Evolutionary conservation across 805 yeast species (phyloP).

Genomic region (Clavispora phyllophila): DNA sequence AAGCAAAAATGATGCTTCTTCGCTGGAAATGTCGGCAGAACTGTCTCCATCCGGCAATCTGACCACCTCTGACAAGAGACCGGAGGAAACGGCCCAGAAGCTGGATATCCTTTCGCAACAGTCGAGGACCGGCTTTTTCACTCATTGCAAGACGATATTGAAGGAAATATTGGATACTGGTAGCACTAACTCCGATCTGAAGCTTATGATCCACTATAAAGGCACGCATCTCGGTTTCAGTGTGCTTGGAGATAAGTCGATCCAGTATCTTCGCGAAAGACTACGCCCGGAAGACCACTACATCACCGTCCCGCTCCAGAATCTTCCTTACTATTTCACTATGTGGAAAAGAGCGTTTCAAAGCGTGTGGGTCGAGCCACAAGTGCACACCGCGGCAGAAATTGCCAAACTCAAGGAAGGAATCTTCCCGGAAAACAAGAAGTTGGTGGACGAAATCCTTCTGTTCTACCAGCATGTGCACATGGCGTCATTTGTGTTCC

Average conservation of each 20-base stretch:
- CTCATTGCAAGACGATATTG: conserved; percentile 9
- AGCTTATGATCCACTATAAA: conserved; percentile 6
- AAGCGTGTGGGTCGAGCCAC: conserved; percentile 11
- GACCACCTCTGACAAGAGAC: background rate
- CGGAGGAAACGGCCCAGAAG: background rate
- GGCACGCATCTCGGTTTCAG: conserved; percentile 13
- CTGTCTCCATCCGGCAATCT: background rate
- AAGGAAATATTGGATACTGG: conserved; percentile 1
- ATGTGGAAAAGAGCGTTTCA: conserved; percentile 10
- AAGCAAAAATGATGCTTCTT: background rate
- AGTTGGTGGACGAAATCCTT: conserved; percentile 23
- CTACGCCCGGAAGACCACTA: conserved; percentile 7
- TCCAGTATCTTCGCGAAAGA: conserved; percentile 5
- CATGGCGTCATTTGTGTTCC: conserved; percentile 19
- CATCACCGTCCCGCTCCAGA: conserved; percentile 10
- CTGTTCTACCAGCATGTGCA: conserved; percentile 14
- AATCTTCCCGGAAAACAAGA: conserved; percentile 17
- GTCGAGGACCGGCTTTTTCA: conserved; percentile 1
- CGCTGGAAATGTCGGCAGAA: background rate
- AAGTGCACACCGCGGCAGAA: conserved; percentile 4
- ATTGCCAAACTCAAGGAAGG: conserved; percentile 8
- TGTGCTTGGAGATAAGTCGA: conserved; percentile 8
- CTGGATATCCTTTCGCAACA: background rate
- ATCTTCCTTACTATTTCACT: conserved; percentile 16
- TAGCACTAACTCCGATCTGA: background rate